Base-by-base conservation (phyloP, 768 basidiomycete genomes). In the Podaxis rugospora region DNA sequence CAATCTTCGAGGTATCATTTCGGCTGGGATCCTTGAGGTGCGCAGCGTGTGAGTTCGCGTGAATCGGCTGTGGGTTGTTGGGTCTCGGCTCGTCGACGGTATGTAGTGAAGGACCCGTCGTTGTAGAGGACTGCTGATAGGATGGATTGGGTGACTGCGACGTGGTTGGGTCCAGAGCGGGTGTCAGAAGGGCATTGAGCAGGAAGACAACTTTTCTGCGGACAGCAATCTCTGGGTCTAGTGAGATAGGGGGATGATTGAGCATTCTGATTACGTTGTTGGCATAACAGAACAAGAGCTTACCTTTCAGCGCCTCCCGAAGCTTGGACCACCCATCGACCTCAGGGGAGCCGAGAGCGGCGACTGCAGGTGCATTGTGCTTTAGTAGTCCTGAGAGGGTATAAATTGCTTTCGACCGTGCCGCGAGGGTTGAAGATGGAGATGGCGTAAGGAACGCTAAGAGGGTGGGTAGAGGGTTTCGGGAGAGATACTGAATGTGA, bases 391-490 rank as follows among this genome's bases (percentile, higher is more conserved):
- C 90, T 0, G 92, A 94, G 9, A 95, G 75, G 0, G 87, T 74
- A 69, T 96, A 96, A 37, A 95, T 79, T 1, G 88, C 92, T 72
- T 93, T 92, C 16, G 89, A 83, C n/a, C 91, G 82, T 10, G 80
- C 79, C 52, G 81, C 75, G 1, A 83, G 65, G 0, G 88, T 80
- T 16, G 78, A 78, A 7, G 74, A 74, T 5, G 72, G 64, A 9
- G 82, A 76, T 0, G 87, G 80, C 0, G 78, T 73, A 35, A 94
- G 80, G 69, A 87, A 86, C 11, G 80, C 75, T 5, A 91, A 72
- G 11, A 95, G 73, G 2, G 77, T 72, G 1, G 87, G 79, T 1
- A 95, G 74, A 0, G 93, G 93, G 42, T 89, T 79, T 35, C 84
- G 72, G 55, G 79, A 69, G 37, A 90, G 74, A 67, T 88, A 89